phyloP scores from a whole-genome alignment of 192 early-diverging fungal genomes.

The Phycomyces nitens region DNA sequence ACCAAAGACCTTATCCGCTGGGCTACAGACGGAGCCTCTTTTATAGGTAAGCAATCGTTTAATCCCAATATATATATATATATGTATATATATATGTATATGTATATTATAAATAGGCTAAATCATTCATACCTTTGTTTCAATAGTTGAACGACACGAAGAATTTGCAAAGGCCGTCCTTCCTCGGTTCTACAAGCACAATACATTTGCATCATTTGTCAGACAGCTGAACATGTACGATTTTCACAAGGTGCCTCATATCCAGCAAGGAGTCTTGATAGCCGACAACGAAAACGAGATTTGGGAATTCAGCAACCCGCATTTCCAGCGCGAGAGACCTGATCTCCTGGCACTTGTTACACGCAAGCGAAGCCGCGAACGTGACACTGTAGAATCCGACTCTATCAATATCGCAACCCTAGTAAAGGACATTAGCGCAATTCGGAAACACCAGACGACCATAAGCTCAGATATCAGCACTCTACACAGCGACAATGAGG shows the following conservation, averaged over 20 bases:
- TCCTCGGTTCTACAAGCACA: constrained; percentile 90
- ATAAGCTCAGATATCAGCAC: constrained; percentile 82
- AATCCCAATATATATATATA: neutral
- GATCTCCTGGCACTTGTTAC: constrained; percentile 84
- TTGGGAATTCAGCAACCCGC: constrained; percentile 88
- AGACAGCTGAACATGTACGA: constrained; percentile 95
- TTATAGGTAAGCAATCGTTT: constrained; percentile 44
- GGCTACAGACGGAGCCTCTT: constrained; percentile 84
- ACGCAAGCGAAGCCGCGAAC: constrained; percentile 66
- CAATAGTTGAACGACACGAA: constrained; percentile 61
- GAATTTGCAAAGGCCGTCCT: constrained; percentile 80
- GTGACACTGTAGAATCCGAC: constrained; percentile 35
- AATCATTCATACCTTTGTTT: too few relatives aligned
- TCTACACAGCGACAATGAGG: constrained; percentile 87
- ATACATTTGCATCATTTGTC: constrained; percentile 87
- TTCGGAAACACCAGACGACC: constrained; percentile 86
- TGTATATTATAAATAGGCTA: neutral
- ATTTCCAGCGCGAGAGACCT: constrained; percentile 86
- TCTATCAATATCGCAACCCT: constrained; percentile 39
- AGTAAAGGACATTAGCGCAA: constrained; percentile 74
- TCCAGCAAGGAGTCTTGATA: constrained; percentile 83
- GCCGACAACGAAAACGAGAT: constrained; percentile 72
- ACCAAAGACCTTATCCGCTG: constrained; percentile 84
- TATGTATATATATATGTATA: neutral
- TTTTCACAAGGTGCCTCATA: constrained; percentile 93